Base-by-base conservation (phyloP, 139 green algal genomes). In the Pleodorina starrii region DNA sequence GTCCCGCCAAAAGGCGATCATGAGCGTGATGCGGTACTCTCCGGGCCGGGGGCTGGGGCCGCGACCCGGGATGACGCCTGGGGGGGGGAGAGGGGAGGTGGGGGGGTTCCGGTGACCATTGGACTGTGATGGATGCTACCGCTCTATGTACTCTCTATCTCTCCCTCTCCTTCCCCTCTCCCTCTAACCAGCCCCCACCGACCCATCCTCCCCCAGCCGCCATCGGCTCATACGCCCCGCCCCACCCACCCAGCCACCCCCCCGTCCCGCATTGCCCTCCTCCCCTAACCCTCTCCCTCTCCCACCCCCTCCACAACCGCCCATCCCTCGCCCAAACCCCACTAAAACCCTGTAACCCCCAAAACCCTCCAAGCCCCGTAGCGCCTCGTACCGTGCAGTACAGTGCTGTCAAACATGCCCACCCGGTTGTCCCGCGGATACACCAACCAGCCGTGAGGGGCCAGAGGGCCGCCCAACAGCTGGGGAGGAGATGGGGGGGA, bases 1-100 rank as follows among this genome's bases (percentile, higher is more conserved):
- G 36, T 93, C 86, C 44, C 80, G 69, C 93, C 93, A 95, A 84
- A 95, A 95, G 11, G 93, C 93, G 27, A 94, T 51, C 93, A 95
- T 95, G 50, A 95, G 84, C 0, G 93, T 95, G 42, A 87, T 80
- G 51, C 93, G 92, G 36, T 85, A 77, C 35, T 85, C 77, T 14
- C 84, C 72, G 17, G 81, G 38, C 21, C 40, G 42, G 21, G 90
- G 88, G 69, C 54, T 90, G 25, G 88, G 44, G 42, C 91, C 88
- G 23, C 92, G 85, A 43, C 93, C 93, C 36, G 92, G 92, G 25
- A 95, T 77, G 11, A 96, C 93, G 21, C 85, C 85, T 90, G 85
- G 14, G 73, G 54, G 54, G 5, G 25, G 2, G 54, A 66, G 5
- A 25, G 54, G 21, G 29, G 54, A 5, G 5, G 54, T 66, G 3